Evolutionary conservation across 1,139 yeast genomes (phyloP).

Genomic region (Sugiyamaella grinbergsii): DNA sequence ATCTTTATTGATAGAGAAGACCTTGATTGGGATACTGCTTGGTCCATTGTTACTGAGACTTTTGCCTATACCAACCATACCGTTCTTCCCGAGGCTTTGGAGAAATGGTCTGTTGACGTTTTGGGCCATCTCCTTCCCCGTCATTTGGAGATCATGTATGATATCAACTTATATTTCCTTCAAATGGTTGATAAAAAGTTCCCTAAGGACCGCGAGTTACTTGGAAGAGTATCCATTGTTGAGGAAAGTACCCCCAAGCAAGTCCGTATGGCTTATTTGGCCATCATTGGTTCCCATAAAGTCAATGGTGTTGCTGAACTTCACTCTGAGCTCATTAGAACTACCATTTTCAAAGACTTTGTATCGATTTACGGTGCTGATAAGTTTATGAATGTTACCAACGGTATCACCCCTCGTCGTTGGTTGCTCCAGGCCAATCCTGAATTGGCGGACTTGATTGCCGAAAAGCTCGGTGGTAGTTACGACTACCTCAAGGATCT

Average conservation of each 20-base stretch:
- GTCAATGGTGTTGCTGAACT: conserved; percentile 96
- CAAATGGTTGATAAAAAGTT: conserved; percentile 72
- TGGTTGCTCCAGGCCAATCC: conserved; percentile 97
- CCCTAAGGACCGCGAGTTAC: conserved; percentile 66
- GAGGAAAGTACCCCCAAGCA: conserved; percentile 81
- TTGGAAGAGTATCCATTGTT: conserved; percentile 74
- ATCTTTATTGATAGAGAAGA: conserved; percentile 81
- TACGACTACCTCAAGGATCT: conserved; percentile 72
- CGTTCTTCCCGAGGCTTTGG: conserved; percentile 91
- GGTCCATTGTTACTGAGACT: conserved; percentile 78
- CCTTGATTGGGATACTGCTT: conserved; percentile 78
- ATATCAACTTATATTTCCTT: conserved; percentile 77
- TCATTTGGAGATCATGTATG: conserved; percentile 88
- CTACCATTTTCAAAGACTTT: conserved; percentile 88
- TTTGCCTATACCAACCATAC: conserved; percentile 96
- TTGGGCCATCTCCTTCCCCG: conserved; percentile 81
- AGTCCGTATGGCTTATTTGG: conserved; percentile 89
- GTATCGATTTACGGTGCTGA: conserved; percentile 78
- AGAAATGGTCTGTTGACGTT: conserved; percentile 90
- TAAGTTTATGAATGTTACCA: conserved; percentile 88
- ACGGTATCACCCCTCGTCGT: conserved; percentile 95
- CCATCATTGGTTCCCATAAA: conserved; percentile 88
- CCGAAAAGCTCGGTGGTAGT: conserved; percentile 70
- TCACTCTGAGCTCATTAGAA: conserved; percentile 86
- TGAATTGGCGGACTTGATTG: conserved; percentile 66